Base-by-base conservation (phyloP, 2,329 filamentous ascomycete genomes). In the Tolypocladium amazonense region DNA sequence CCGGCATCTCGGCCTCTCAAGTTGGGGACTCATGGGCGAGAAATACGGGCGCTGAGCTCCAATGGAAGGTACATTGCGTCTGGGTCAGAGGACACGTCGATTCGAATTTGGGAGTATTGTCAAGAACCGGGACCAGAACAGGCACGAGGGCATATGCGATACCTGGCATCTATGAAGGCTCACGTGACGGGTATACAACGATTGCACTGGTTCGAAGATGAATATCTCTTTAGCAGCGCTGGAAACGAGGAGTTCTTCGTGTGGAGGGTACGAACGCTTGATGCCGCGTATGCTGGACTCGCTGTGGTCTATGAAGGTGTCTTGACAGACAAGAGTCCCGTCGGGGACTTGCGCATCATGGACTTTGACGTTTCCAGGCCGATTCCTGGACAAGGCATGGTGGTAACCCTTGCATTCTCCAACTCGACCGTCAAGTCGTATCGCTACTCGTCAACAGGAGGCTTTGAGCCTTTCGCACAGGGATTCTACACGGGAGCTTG, bases 211-310 rank as follows among this genome's bases (percentile, higher is more conserved):
- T 85, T 88, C 1, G 80, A 83, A 55, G 83, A 87, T 2, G 72
- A 77, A 1, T 88, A 88, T 65, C 81, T 99, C 2, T 89, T 97
- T 70, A 96, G 90, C 64, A 92, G 90, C 67, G 91, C 85, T 7
- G 94, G 92, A 0, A 87, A 86, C 62, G 93, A 97, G 71, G 93
- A 99, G 72, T 88, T 97, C 63, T 93, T 88, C 66, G 81, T 92
- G 14, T 99, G 94, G 93, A 81, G 83, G 47, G 72, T 93, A 39
- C 77, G 77, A 55, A 68, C 69, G 14, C 70, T 89, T 8, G 78
- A 85, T 33, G 76, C 79, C 1, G 73, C 69, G 15, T 79, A 80
- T 56, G 65, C 65, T 18, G 79, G 80, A 4, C 71, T 86, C 2
- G 83, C 81, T 0, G 77, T 87, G 2, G 72, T 83, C 15, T 81